These are phyloP conservation scores for Corymbia calophylla DNA, from an alignment of 441 rosid genomes.

Conservation along the genomic window DNA sequence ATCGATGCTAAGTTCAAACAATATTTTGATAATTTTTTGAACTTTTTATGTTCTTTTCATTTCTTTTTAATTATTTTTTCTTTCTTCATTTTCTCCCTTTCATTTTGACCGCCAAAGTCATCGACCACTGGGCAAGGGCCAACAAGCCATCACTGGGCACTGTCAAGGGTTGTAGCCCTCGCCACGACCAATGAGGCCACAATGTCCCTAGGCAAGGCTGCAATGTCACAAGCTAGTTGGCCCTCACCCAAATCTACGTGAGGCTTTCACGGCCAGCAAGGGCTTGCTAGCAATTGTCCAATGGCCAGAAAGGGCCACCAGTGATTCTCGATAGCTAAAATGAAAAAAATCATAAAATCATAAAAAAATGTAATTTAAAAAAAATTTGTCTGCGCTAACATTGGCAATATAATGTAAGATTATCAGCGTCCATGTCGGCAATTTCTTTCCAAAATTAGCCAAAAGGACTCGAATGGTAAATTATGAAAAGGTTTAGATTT, in stretches of 20 bases:
- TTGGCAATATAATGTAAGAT: background rate
- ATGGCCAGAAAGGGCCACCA: rapidly evolving
- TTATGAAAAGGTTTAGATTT: rapidly evolving
- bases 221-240: rapidly evolving
- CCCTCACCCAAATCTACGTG: rapidly evolving
- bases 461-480: background rate
- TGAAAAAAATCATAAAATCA: no score
- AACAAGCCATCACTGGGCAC: background rate
- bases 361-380: no score
- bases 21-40: no score
- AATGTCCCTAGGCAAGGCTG: rapidly evolving
- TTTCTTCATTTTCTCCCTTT: rapidly evolving
- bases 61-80: no score
- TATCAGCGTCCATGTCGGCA: rapidly evolving
- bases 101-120: no score
- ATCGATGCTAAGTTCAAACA: rapidly evolving
- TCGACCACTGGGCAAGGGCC: rapidly evolving
- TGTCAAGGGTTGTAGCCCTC: background rate
- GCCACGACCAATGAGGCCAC: rapidly evolving
- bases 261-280: rapidly evolving
- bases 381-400: rapidly evolving
- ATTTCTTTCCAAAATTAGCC: rapidly evolving
- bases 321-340: no score
- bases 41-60: rapidly evolving
- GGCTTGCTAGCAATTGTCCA: background rate